Conservation (phyloP, 495 filamentous ascomycete genomes). For the Parathielavia appendiculata region DNA sequence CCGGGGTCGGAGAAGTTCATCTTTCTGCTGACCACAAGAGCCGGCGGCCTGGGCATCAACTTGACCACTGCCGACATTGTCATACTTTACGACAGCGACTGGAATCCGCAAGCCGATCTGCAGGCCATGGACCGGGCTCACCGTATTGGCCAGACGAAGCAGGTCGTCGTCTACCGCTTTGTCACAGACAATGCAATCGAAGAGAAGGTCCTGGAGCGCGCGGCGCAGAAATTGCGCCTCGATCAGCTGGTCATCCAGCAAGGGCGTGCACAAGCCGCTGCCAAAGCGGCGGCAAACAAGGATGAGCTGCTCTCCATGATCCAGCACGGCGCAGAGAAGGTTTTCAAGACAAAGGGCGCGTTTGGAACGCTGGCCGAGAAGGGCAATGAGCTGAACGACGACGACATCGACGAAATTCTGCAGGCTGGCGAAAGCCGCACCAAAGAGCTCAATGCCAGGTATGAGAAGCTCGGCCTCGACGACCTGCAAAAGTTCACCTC, state of each 20-base stretch:
- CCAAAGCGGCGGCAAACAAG: constrained; percentile 82
- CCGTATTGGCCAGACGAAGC: constrained; percentile 97
- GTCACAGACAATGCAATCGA: constrained; percentile 98
- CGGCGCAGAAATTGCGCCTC: constrained; percentile 92
- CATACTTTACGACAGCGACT: constrained; percentile 97
- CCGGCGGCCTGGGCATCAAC: constrained; percentile 97
- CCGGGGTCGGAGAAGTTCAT: constrained; percentile 93
- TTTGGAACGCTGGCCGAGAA: constrained; percentile 53
- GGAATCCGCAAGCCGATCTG: constrained; percentile 97
- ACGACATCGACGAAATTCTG: constrained; percentile 85
- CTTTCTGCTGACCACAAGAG: constrained; percentile 94
- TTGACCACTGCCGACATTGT: constrained; percentile 94
- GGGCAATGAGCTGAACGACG: constrained; percentile 64
- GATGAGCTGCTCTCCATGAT: constrained; percentile 97
- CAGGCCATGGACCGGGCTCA: constrained; percentile 99
- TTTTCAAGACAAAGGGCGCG: constrained; percentile 67
- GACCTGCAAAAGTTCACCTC: constrained; percentile 97
- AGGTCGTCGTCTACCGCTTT: constrained; percentile 92
- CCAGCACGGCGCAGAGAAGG: constrained; percentile 92
- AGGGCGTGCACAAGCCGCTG: constrained; percentile 87
- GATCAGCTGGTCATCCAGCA: constrained; percentile 99
- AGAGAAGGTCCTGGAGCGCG: constrained; percentile 95
- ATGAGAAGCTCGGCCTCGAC: constrained; percentile 97
- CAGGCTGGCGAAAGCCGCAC: constrained; percentile 84
- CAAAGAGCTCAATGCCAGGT: constrained; percentile 81